Evolutionary conservation across 768 basidiomycete species (phyloP).

Genomic region (Pisolithus orientalis): DNA sequence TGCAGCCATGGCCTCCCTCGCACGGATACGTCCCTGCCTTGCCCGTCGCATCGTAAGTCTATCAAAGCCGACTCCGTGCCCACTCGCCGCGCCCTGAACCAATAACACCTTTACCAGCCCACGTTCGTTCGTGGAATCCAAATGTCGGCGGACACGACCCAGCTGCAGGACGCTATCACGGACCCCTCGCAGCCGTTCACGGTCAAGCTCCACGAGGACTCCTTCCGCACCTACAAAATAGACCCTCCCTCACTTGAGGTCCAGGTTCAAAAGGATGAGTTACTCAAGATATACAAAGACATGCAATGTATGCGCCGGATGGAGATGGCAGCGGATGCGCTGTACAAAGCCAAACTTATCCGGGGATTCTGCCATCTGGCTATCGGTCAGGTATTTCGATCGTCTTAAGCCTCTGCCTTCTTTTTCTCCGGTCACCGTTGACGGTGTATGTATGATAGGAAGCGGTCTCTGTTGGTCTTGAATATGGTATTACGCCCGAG

Average conservation of each 20-base stretch:
- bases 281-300: slow-evolving; percentile 84
- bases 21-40: slow-evolving; percentile 23
- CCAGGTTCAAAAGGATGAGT: slow-evolving; percentile 75
- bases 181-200: slow-evolving; percentile 65
- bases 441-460: slow-evolving; percentile 45
- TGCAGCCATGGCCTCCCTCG: slow-evolving; percentile 25
- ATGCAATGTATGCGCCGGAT: slow-evolving; percentile 92
- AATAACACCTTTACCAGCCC: slow-evolving; percentile 11
- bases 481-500: slow-evolving; percentile 73
- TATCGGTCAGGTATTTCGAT: slow-evolving; percentile 73
- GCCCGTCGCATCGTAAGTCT: slow-evolving; percentile 22
- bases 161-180: slow-evolving; percentile 41
- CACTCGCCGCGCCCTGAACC: not conserved
- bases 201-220: slow-evolving; percentile 87
- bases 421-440: not conserved
- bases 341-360: slow-evolving; percentile 96
- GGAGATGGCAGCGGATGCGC: slow-evolving; percentile 95
- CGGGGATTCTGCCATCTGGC: slow-evolving; percentile 98
- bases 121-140: slow-evolving; percentile 54
- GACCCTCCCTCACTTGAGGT: slow-evolving; percentile 79
- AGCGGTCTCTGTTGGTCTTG: slow-evolving; percentile 95
- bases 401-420: slow-evolving; percentile 5
- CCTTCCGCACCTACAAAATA: slow-evolving; percentile 74
- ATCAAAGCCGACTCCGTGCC: too few relatives aligned
- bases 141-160: slow-evolving; percentile 77